A percentile compares a stretch with the other conserved stretches of the same genome.
Evolutionary conservation across 441 rosid genomes (phyloP).

Genomic region (Gossypium schwendimanii): DNA sequence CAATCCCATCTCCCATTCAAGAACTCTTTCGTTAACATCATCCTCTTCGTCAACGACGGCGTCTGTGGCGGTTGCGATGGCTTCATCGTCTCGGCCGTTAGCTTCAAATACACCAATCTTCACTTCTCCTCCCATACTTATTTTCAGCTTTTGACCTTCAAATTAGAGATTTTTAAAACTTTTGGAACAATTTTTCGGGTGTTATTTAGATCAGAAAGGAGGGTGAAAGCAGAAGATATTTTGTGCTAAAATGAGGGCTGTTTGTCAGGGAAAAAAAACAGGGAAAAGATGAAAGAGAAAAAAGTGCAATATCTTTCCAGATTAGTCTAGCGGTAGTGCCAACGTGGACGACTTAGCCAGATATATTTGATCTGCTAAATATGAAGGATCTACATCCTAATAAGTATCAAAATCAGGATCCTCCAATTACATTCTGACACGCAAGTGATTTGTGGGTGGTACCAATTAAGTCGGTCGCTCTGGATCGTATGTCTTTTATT

Average conservation of each 20-base stretch:
- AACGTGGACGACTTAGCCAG: conserved; percentile 70
- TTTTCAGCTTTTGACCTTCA: neutral
- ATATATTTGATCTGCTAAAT: conserved; percentile 67
- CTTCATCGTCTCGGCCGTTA: conserved; percentile 23
- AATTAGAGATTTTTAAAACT: neutral
- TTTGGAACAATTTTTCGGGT: neutral
- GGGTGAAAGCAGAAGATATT: neutral
- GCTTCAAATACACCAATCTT: conserved; percentile 47
- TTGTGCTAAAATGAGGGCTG: conserved; percentile 17
- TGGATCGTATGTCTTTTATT: neutral
- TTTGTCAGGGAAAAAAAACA: conserved; percentile 19
- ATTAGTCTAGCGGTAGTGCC: conserved; percentile 32
- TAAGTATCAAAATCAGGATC: neutral
- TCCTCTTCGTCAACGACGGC: neutral
- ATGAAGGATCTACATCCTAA: neutral
- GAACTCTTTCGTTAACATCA: conserved; percentile 53
- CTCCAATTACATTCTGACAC: conserved; percentile 9
- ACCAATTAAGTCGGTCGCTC: neutral
- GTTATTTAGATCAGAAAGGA: conserved; percentile 3
- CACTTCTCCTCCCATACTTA: conserved; percentile 69
- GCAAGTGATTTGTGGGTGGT: neutral
- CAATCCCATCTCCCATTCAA: conserved; percentile 83
- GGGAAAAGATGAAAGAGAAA: neutral
- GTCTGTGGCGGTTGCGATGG: neutral
- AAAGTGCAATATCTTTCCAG: conserved; percentile 66